Conservation (phyloP, 768 basidiomycete genomes). For the Lactifluus echinatus region DNA sequence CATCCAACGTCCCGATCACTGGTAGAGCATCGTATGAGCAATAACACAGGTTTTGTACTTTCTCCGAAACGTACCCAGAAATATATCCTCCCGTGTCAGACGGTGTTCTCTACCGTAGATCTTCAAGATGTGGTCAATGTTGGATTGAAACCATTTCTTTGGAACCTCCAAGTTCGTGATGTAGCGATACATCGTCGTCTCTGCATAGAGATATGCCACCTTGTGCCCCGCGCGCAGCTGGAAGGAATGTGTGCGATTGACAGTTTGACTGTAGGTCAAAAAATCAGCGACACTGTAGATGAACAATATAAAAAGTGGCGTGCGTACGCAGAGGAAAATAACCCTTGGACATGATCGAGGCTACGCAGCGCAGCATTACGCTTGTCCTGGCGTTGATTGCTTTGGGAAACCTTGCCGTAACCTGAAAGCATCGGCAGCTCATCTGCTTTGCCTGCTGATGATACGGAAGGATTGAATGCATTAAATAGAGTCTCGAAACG, state of each 20-base stretch:
- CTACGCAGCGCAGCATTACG: conserved; percentile 51
- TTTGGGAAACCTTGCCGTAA: conserved; percentile 48
- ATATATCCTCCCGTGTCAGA: conserved; percentile 30
- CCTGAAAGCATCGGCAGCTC: conserved; percentile 52
- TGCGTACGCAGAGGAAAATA: conserved; percentile 27
- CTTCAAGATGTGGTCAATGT: conserved; percentile 54
- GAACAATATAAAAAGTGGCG: background rate
- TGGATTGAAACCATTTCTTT: conserved; percentile 64
- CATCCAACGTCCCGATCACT: conserved; percentile 64
- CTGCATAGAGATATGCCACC: conserved; percentile 57
- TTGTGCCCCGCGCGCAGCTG: conserved; percentile 58
- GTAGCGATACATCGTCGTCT: conserved; percentile 61
- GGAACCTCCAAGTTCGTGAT: conserved; percentile 55
- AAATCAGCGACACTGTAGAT: background rate
- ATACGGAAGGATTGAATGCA: conserved; percentile 45
- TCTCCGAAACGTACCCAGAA: conserved; percentile 26
- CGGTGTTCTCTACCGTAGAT: conserved; percentile 37
- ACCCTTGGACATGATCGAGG: conserved; percentile 45
- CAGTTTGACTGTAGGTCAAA: conserved; percentile 31
- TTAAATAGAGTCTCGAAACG: conserved; percentile 67
- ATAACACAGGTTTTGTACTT: background rate
- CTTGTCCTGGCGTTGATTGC: conserved; percentile 45
- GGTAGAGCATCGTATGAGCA: background rate
- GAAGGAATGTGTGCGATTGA: conserved; percentile 47
- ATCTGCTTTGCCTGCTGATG: conserved; percentile 35